Evolutionary conservation across 306 rosid species (phyloP).

Genomic region (Herpetospermum pedunculosum): DNA sequence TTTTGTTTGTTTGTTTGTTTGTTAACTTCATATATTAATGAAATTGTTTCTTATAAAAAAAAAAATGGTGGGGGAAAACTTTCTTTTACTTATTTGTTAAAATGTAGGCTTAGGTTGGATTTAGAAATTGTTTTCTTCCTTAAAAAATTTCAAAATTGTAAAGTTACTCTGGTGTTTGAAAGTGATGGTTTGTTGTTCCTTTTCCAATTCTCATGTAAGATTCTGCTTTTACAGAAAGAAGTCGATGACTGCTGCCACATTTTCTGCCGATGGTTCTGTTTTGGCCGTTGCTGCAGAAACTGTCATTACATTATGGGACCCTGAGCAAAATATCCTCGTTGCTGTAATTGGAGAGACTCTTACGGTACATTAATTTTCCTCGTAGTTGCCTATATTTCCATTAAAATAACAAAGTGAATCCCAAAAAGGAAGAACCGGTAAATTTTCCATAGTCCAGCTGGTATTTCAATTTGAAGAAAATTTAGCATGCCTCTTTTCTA

Average conservation of each 20-base stretch:
- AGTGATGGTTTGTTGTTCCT: not conserved
- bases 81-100: not conserved
- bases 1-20: too few species aligned
- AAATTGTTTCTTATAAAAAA: too few species aligned
- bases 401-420: not conserved
- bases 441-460: not conserved
- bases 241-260: slow-evolving; percentile 80
- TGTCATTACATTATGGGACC: slow-evolving; percentile 90
- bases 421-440: not conserved
- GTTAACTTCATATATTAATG: too few species aligned
- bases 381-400: not conserved
- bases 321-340: slow-evolving; percentile 58
- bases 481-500: not conserved
- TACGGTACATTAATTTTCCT: slow-evolving; percentile 22
- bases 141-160: not conserved
- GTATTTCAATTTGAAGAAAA: not conserved
- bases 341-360: slow-evolving; percentile 71
- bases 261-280: slow-evolving; percentile 89
- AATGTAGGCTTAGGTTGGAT: not conserved
- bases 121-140: not conserved
- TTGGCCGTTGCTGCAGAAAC: slow-evolving; percentile 89
- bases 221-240: slow-evolving; percentile 43
- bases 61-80: not conserved
- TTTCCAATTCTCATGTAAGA: slow-evolving; percentile 5
- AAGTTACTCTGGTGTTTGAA: not conserved